Evolutionary conservation across 2,329 filamentous ascomycete genomes (phyloP).

Genomic region (Coniochaeta sp.): DNA sequence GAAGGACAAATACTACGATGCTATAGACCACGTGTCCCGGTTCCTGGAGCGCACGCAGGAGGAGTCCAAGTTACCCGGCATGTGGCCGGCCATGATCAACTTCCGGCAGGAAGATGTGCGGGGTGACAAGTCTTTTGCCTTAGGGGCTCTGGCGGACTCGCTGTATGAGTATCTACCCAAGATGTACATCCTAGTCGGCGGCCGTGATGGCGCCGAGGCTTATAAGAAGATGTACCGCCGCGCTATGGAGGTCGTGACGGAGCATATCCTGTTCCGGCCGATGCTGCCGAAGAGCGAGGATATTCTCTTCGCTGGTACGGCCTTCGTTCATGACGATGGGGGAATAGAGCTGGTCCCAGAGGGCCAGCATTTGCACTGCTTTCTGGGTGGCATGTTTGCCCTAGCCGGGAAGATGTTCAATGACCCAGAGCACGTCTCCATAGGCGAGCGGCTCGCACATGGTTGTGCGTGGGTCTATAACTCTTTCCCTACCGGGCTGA

Average conservation of each 20-base stretch:
- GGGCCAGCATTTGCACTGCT: slow-evolving; percentile 37
- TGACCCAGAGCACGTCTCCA: slow-evolving; percentile 34
- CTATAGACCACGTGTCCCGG: slow-evolving; percentile 64
- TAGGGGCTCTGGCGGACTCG: slow-evolving; percentile 32
- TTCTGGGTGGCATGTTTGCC: slow-evolving; percentile 40
- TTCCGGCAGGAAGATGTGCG: slow-evolving; percentile 40
- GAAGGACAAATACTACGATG: slow-evolving; percentile 66
- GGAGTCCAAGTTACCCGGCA: slow-evolving; percentile 61
- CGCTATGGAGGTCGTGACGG: slow-evolving; percentile 50
- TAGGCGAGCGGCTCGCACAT: slow-evolving; percentile 39
- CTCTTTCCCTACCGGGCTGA: slow-evolving; percentile 47
- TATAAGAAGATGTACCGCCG: slow-evolving; percentile 60
- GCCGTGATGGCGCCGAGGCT: slow-evolving; percentile 42
- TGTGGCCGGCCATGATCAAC: slow-evolving; percentile 66
- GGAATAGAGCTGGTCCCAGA: slow-evolving; percentile 21
- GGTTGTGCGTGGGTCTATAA: slow-evolving; percentile 53
- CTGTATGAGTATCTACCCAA: slow-evolving; percentile 55
- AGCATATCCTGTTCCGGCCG: slow-evolving; percentile 63
- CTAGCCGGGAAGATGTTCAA: slow-evolving; percentile 37
- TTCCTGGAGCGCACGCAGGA: slow-evolving; percentile 63
- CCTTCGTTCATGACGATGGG: slow-evolving; percentile 14
- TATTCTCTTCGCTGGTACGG: slow-evolving; percentile 53
- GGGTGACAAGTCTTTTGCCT: slow-evolving; percentile 33
- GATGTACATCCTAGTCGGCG: slow-evolving; percentile 59
- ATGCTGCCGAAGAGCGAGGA: slow-evolving; percentile 54